A percentile compares a stretch with the other conserved stretches of the same genome.
Conservation (phyloP, 2,329 filamentous ascomycete species). For the Colletotrichum zoysiae region DNA sequence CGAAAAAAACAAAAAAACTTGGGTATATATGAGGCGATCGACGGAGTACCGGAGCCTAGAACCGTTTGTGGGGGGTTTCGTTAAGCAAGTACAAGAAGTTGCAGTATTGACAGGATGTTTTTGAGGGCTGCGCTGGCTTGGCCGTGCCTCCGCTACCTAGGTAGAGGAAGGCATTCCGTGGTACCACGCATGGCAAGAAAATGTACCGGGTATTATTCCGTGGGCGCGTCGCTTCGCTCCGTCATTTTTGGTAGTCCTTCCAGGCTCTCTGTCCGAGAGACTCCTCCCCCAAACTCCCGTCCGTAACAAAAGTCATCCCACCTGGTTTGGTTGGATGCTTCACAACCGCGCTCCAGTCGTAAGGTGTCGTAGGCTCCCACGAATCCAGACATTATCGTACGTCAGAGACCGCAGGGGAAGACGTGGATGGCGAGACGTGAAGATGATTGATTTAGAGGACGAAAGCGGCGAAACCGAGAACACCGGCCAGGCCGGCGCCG, state of each 20-base stretch:
- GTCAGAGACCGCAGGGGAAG: slow-evolving; percentile 56
- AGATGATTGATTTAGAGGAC: slow-evolving; percentile 65
- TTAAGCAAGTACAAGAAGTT: slow-evolving; percentile 59
- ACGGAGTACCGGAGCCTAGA: slow-evolving; percentile 43
- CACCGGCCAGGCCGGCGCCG: slow-evolving; percentile 70
- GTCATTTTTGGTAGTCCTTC: slow-evolving; percentile 45
- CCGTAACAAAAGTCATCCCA: slow-evolving; percentile 46
- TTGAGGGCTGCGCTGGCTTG: slow-evolving; percentile 47
- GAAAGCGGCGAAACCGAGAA: slow-evolving; percentile 70
- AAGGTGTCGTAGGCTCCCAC: slow-evolving; percentile 53
- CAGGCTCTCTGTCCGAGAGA: slow-evolving; percentile 46
- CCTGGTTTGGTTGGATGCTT: slow-evolving; percentile 47
- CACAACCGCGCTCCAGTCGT: slow-evolving; percentile 54
- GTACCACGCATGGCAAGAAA: slow-evolving; percentile 51
- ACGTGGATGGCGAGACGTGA: slow-evolving; percentile 52
- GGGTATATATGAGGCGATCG: slow-evolving; percentile 38
- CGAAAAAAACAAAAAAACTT: slow-evolving; percentile 15
- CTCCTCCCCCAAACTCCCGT: slow-evolving; percentile 35
- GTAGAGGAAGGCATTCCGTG: slow-evolving; percentile 50
- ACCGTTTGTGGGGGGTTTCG: slow-evolving; percentile 42
- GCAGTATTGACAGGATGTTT: slow-evolving; percentile 46
- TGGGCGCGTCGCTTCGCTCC: slow-evolving; percentile 50
- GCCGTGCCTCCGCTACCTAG: slow-evolving; percentile 44
- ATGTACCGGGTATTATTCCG: slow-evolving; percentile 46
- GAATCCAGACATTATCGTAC: slow-evolving; percentile 57